Evolutionary conservation across 164 flowering plant genomes (phyloP).

Genomic region (Pachysandra terminalis): DNA sequence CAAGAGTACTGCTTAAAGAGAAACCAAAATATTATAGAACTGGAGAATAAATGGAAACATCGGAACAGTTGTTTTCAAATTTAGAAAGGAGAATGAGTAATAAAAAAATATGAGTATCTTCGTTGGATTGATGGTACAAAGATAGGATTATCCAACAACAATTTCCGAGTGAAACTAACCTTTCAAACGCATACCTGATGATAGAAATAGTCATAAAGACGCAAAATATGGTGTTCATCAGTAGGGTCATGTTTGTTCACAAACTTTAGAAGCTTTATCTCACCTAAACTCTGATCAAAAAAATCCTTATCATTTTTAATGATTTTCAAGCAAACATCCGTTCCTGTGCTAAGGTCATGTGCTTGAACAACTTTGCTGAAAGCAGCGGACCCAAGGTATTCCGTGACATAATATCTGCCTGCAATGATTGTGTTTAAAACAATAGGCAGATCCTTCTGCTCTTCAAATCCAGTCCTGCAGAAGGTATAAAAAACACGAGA

Average conservation of each 20-base stretch:
- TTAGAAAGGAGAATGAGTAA: neutral
- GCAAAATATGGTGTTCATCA: slow-evolving; percentile 76
- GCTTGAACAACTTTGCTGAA: slow-evolving; percentile 95
- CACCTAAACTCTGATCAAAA: slow-evolving; percentile 94
- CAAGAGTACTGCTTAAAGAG: neutral
- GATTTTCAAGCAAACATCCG: slow-evolving; percentile 90
- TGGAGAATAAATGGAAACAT: neutral
- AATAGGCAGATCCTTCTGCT: slow-evolving; percentile 79
- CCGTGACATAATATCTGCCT: slow-evolving; percentile 79
- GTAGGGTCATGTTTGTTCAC: slow-evolving; percentile 88
- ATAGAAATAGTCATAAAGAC: slow-evolving; percentile 92
- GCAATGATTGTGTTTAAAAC: slow-evolving; percentile 66
- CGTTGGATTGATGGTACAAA: neutral
- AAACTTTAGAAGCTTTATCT: slow-evolving; percentile 82
- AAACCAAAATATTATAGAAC: neutral
- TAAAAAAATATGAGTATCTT: neutral
- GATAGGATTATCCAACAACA: neutral
- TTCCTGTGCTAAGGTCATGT: slow-evolving; percentile 71
- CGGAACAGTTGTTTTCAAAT: neutral
- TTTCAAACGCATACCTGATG: slow-evolving; percentile 51
- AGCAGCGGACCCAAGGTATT: slow-evolving; percentile 91
- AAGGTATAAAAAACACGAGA: slow-evolving; percentile 19
- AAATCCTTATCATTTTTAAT: slow-evolving; percentile 93
- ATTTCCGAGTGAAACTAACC: neutral
- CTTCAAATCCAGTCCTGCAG: slow-evolving; percentile 95